Evolutionary conservation across 1,139 yeast genomes (phyloP).

Genomic region (Debaryomyces sp.): DNA sequence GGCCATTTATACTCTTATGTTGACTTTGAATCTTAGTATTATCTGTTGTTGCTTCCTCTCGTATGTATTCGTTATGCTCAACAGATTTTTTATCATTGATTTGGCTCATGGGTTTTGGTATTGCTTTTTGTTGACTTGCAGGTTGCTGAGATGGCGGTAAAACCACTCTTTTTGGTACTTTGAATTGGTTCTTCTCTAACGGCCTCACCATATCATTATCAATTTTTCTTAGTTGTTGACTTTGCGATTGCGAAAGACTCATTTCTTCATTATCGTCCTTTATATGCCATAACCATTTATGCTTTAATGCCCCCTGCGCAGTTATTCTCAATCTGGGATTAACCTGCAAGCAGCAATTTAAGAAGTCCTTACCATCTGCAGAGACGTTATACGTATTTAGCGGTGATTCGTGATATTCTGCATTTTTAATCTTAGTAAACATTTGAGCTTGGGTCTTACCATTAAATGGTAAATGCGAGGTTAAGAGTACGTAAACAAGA

Average conservation of each 20-base stretch:
- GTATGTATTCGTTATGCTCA: neutral
- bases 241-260: slow-evolving; percentile 71
- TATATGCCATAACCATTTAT: slow-evolving; percentile 59
- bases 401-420: slow-evolving; percentile 81
- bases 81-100: neutral
- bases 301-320: slow-evolving; percentile 71
- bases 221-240: slow-evolving; percentile 59
- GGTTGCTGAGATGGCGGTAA: slow-evolving; percentile 45
- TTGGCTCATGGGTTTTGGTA: slow-evolving; percentile 8
- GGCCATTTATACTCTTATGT: neutral
- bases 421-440: slow-evolving; percentile 72
- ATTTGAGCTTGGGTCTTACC: slow-evolving; percentile 88
- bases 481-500: slow-evolving; percentile 81
- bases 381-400: slow-evolving; percentile 69
- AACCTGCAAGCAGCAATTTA: slow-evolving; percentile 68
- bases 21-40: neutral
- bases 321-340: slow-evolving; percentile 71
- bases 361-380: slow-evolving; percentile 65
- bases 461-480: slow-evolving; percentile 92
- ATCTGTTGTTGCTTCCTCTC: slow-evolving; percentile 3
- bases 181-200: slow-evolving; percentile 37
- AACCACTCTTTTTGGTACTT: slow-evolving; percentile 45
- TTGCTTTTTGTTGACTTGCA: slow-evolving; percentile 12
- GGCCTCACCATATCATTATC: slow-evolving; percentile 55
- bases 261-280: slow-evolving; percentile 45